phyloP scores from a whole-genome alignment of 768 basidiomycete species.

The Lepiota venenata region DNA sequence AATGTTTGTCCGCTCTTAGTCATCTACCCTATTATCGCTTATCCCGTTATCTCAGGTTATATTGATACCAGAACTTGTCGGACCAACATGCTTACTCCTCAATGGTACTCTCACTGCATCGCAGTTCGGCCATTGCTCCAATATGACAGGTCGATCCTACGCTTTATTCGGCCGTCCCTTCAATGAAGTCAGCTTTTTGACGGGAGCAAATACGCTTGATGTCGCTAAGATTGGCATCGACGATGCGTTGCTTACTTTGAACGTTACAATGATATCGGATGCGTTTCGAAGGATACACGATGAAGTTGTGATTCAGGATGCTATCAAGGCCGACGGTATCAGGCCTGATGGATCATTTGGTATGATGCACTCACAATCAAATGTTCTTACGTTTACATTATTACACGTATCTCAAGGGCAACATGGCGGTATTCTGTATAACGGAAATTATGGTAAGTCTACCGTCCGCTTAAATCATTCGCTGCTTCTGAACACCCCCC shows the following conservation, averaged over 20 bases:
- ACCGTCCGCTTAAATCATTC: not conserved
- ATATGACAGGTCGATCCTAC: conserved; percentile 51
- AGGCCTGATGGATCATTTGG: conserved; percentile 49
- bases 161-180: conserved; percentile 39
- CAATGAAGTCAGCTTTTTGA: conserved; percentile 44
- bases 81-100: conserved; percentile 55
- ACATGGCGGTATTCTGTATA: conserved; percentile 65
- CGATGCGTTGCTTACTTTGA: conserved; percentile 36
- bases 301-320: conserved; percentile 48
- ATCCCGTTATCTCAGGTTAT: conserved; percentile 40
- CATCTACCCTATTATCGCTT: not conserved
- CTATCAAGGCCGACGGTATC: conserved; percentile 57
- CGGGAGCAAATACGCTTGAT: conserved; percentile 66
- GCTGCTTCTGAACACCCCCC: not conserved
- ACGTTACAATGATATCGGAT: conserved; percentile 42
- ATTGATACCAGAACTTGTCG: conserved; percentile 53
- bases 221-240: conserved; percentile 63
- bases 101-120: conserved; percentile 39
- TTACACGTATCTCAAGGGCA: conserved; percentile 30
- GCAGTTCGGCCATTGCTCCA: conserved; percentile 42
- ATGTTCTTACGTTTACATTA: not conserved
- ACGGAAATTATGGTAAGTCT: conserved; percentile 62
- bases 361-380: conserved; percentile 13
- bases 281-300: conserved; percentile 49
- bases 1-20: conserved; percentile 36